Evolutionary conservation across 2,329 filamentous ascomycete species (phyloP), one percentile per base, ranked within the genome.

Genomic region (Sordariomycetes sp.): DNA sequence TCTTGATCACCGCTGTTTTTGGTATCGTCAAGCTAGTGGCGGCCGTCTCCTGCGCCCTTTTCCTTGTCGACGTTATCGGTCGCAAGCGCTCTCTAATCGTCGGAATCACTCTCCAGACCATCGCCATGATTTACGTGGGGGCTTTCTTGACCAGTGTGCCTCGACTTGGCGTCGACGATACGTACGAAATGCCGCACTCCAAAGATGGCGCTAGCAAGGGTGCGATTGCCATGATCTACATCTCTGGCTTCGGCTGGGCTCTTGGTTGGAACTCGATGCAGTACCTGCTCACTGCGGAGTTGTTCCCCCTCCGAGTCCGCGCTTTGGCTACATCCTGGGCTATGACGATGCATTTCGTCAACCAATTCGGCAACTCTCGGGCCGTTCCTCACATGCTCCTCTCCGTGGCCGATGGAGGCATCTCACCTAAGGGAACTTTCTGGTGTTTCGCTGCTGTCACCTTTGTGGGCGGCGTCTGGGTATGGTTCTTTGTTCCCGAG

Each of bases 301-400:
- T 91, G 60, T 91, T 89, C 72, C 86, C 87, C 1, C 76, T 90
- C 10, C 79, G 86, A 3, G 82, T 91, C 54, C 81, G 87, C 57
- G 86, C 86, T 3, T 70, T 90, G 10, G 81, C 84, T 22, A 86
- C 85, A 0, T 86, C 82, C 0, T 76, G 87, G 65, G 82, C 85
- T 53, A 90, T 90, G 87, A 87, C 82, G 0, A 78, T 90, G 59
- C 87, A 91, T 69, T 90, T 90, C 65, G 84, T 79, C 59, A 89
- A 89, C 68, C 86, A 90, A 69, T 90, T 89, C 66, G 87, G 86
- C 28, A 90, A 88, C 72, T 78, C 82, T 1, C 84, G 87, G 39
- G 86, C 87, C 0, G 84, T 90, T 0, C 87, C 87, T 1, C 80
- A 82, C 62, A 89, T 90, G 86, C 79, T 91, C 52, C 74, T 90